Percentiles rank a stretch among this genome's conserved stretches.
These are phyloP conservation scores for Neonectria sp. DNA, from an alignment of 2,329 filamentous ascomycete genomes.

Conservation along the genomic window DNA sequence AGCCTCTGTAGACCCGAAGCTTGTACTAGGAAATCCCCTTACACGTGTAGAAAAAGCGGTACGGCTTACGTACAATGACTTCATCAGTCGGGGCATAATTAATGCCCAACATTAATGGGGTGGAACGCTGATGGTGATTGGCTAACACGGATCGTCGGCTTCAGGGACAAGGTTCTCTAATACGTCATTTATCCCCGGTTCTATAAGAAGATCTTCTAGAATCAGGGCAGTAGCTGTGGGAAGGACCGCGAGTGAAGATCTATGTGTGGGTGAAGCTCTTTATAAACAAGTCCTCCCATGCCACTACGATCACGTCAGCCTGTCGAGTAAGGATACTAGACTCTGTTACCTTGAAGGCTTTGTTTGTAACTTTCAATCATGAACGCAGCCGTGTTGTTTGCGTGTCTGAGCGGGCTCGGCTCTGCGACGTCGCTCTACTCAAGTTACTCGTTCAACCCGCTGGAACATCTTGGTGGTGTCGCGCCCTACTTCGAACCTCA, in stretches of 20 bases:
- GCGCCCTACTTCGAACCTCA: slow-evolving; percentile 71
- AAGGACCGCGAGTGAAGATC: not conserved
- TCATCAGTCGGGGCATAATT: not conserved
- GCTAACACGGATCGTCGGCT: not conserved
- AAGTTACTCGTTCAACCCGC: slow-evolving; percentile 66
- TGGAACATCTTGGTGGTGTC: slow-evolving; percentile 70
- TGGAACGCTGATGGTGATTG: not conserved
- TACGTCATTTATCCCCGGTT: slow-evolving; percentile 1
- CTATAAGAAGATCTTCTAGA: not conserved
- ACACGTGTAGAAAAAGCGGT: not conserved
- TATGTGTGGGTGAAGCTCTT: not conserved
- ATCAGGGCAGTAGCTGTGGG: not conserved
- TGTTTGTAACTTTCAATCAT: not conserved
- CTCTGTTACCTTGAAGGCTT: not conserved
- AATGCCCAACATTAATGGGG: not conserved
- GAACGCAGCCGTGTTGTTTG: not conserved
- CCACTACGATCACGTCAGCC: not conserved
- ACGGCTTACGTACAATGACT: not conserved
- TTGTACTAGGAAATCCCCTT: not conserved
- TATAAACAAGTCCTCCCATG: not conserved
- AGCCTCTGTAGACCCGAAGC: not conserved
- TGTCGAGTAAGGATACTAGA: not conserved
- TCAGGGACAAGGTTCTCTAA: not conserved
- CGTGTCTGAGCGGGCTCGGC: not conserved
- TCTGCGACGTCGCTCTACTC: slow-evolving; percentile 56